Percentiles rank a stretch among this genome's conserved stretches.
phyloP scores from a whole-genome alignment of 176 grass and related monocot genomes.

The Urochloa ruziziensis region DNA sequence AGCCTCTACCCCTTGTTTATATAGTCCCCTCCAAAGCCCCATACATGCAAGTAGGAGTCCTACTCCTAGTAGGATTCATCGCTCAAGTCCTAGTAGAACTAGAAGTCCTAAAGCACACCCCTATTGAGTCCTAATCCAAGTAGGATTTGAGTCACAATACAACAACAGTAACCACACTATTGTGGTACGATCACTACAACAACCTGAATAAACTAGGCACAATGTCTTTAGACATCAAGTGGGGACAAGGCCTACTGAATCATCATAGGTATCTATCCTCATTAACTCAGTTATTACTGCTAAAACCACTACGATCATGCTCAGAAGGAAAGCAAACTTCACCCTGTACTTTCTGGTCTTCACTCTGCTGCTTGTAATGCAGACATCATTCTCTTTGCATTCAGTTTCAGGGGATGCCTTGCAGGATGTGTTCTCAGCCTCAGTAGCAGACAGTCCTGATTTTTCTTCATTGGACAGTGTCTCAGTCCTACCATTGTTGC shows the following conservation, averaged over 20 bases:
- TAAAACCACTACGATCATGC: slow-evolving; percentile 41
- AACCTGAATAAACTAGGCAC: background rate
- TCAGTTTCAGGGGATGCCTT: slow-evolving; percentile 26
- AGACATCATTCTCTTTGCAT: slow-evolving; percentile 8
- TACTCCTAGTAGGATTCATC: too few relatives aligned
- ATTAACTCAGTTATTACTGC: slow-evolving; percentile 30
- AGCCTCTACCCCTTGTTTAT: too few relatives aligned
- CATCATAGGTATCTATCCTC: slow-evolving; percentile 42
- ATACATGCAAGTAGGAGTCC: too few relatives aligned
- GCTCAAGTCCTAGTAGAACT: too few relatives aligned
- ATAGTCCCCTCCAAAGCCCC: too few relatives aligned
- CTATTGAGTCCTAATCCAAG: too few relatives aligned
- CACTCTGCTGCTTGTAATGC: slow-evolving; percentile 7
- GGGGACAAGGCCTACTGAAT: slow-evolving; percentile 55
- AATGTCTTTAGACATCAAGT: slow-evolving; percentile 48
- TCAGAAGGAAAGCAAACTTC: slow-evolving; percentile 30
- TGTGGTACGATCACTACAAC: slow-evolving; percentile 12
- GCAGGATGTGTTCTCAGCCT: slow-evolving; percentile 30
- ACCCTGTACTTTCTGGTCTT: slow-evolving; percentile 19
- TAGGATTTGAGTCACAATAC: too few relatives aligned
- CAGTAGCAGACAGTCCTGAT: slow-evolving; percentile 41
- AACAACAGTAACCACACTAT: background rate
- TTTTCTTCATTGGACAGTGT: slow-evolving; percentile 33
- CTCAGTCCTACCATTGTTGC: background rate
- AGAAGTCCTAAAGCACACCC: too few relatives aligned